Conservation (phyloP, 306 rosid species). For the Lathyrus aphaca region DNA sequence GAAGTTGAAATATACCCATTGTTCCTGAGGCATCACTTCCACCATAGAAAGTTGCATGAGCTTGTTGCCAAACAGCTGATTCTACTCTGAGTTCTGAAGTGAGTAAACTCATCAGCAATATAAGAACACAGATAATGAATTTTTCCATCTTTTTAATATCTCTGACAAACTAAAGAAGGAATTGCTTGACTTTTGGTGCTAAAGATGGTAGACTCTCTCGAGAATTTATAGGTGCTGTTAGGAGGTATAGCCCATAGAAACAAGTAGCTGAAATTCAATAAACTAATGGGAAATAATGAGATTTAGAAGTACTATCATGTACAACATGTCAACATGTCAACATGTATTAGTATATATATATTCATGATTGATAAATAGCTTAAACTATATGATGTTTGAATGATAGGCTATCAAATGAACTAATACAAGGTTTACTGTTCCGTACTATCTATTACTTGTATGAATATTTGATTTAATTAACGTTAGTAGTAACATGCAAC, state of each 20-base stretch:
- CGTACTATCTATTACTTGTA: not conserved
- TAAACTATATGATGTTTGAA: conserved; percentile 2
- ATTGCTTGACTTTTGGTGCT: conserved; percentile 31
- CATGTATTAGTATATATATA: not conserved
- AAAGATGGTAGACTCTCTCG: conserved; percentile 18
- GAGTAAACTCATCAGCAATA: conserved; percentile 40
- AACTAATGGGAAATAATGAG: not conserved
- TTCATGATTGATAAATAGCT: not conserved
- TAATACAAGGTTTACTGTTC: not conserved
- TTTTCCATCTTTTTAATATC: conserved; percentile 39
- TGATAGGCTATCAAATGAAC: conserved; percentile 8
- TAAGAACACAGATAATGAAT: conserved; percentile 16
- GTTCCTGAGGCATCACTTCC: conserved; percentile 77
- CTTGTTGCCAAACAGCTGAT: conserved; percentile 50
- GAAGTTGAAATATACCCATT: conserved; percentile 50
- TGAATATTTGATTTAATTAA: not conserved
- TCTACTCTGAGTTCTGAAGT: conserved; percentile 43
- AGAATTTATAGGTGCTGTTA: conserved; percentile 47
- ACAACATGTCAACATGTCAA: not conserved
- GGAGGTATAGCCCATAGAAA: conserved; percentile 34
- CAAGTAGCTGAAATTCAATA: conserved; percentile 21
- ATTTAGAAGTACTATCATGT: conserved; percentile 28
- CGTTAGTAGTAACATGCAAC: conserved; percentile 50
- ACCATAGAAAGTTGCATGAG: conserved; percentile 71
- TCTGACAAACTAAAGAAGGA: conserved; percentile 12